Percentiles rank a stretch among this genome's conserved stretches.
Conservation (phyloP, 352 stramenopile species). For the Globisporangium rhizosaccharum region DNA sequence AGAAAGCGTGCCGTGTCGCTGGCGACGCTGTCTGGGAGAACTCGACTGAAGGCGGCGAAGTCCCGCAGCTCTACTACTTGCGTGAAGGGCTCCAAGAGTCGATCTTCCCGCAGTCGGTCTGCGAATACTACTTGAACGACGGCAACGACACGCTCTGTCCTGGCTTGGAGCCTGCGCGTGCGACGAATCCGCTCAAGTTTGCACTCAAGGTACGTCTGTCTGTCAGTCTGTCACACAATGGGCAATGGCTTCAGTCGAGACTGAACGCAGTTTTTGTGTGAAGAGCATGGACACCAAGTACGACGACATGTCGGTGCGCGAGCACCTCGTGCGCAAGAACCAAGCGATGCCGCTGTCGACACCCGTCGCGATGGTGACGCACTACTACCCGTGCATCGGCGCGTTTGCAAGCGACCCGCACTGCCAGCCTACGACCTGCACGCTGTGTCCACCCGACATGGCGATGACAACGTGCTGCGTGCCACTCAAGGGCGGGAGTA, state of each 20-base stretch:
- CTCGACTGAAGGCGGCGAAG: conserved; percentile 73
- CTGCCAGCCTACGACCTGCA: conserved; percentile 58
- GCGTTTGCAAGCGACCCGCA: conserved; percentile 49
- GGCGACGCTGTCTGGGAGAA: conserved; percentile 75
- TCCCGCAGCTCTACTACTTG: conserved; percentile 72
- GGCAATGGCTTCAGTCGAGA: background rate
- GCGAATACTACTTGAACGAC: conserved; percentile 55
- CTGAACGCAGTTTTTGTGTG: background rate
- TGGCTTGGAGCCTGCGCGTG: conserved; percentile 44
- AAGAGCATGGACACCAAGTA: conserved; percentile 78
- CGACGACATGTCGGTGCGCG: conserved; percentile 72
- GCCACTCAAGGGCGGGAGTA: conserved; percentile 56
- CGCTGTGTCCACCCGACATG: conserved; percentile 69
- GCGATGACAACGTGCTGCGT: conserved; percentile 76
- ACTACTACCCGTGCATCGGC: conserved; percentile 79
- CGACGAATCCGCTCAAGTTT: conserved; percentile 67
- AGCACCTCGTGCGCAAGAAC: conserved; percentile 67
- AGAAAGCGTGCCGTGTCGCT: conserved; percentile 63
- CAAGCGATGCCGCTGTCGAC: conserved; percentile 76
- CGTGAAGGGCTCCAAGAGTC: conserved; percentile 69
- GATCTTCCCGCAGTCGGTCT: conserved; percentile 63
- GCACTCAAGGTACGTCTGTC: conserved; percentile 34
- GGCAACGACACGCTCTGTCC: conserved; percentile 68
- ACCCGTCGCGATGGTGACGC: conserved; percentile 64
- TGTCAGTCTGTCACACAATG: background rate